Evolutionary conservation across 352 stramenopile genomes (phyloP).

Genomic region (Pythium aquatile): DNA sequence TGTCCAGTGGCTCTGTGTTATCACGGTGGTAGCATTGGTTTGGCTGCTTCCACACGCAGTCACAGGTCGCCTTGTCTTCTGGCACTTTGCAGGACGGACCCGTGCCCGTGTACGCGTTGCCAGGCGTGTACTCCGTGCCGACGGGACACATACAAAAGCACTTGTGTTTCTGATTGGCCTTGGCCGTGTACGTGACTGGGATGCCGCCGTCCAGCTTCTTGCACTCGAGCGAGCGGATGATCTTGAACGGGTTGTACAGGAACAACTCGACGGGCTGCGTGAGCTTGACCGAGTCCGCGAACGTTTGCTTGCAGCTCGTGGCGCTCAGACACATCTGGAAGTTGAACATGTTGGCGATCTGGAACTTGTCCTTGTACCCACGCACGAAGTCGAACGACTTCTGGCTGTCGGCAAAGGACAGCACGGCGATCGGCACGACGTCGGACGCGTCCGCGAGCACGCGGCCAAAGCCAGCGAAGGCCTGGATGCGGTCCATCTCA

Average conservation of each 20-base stretch:
- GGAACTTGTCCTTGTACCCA: slow-evolving; percentile 25
- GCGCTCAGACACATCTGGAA: slow-evolving; percentile 37
- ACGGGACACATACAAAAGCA: slow-evolving; percentile 61
- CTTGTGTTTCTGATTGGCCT: slow-evolving; percentile 29
- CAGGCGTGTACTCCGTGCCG: slow-evolving; percentile 28
- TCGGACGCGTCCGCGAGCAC: slow-evolving; percentile 23
- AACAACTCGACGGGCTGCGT: slow-evolving; percentile 43
- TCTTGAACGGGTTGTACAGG: slow-evolving; percentile 62
- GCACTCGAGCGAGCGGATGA: slow-evolving; percentile 41
- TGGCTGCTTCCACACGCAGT: slow-evolving; percentile 43
- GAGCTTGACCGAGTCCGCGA: slow-evolving; percentile 39
- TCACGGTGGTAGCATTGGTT: slow-evolving; percentile 27
- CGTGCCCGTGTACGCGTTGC: slow-evolving; percentile 19
- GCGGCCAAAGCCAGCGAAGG: slow-evolving; percentile 35
- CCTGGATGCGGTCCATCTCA: slow-evolving; percentile 36
- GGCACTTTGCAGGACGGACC: slow-evolving; percentile 25
- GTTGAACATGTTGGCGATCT: slow-evolving; percentile 39
- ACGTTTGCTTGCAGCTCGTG: slow-evolving; percentile 23
- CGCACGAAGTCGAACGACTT: slow-evolving; percentile 37
- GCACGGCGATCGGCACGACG: slow-evolving; percentile 28
- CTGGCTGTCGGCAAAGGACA: slow-evolving; percentile 42
- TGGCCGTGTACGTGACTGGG: slow-evolving; percentile 46
- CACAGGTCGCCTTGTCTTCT: slow-evolving; percentile 31
- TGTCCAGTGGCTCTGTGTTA: slow-evolving; percentile 24
- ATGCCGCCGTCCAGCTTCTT: slow-evolving; percentile 34